Evolutionary conservation across 805 yeast genomes (phyloP).

Genomic region (Starmerella apis): DNA sequence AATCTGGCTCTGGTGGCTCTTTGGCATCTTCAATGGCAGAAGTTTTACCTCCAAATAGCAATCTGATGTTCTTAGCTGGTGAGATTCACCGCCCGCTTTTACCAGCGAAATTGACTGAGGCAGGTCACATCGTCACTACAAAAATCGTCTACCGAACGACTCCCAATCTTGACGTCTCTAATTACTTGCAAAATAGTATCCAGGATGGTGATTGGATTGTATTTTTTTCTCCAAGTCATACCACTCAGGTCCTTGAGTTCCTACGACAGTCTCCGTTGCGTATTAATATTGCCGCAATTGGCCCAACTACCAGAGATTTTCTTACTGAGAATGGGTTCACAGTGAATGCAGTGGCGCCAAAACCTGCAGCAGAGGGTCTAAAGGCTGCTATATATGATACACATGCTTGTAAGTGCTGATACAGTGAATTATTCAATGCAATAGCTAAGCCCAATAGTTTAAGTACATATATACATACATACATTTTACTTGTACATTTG

Average conservation of each 20-base stretch:
- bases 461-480: conserved; percentile 1
- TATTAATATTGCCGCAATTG: conserved; percentile 65
- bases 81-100: conserved; percentile 71
- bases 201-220: conserved; percentile 52
- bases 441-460: not conserved
- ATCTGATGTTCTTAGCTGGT: conserved; percentile 66
- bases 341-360: conserved; percentile 55
- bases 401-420: not conserved
- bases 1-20: conserved; percentile 66
- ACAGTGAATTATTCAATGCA: not conserved
- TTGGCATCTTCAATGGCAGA: conserved; percentile 53
- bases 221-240: conserved; percentile 87
- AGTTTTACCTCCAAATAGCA: conserved; percentile 19
- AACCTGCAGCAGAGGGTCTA: conserved; percentile 61
- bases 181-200: conserved; percentile 24
- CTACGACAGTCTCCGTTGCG: conserved; percentile 27
- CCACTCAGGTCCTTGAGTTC: conserved; percentile 48
- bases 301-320: conserved; percentile 75
- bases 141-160: conserved; percentile 60
- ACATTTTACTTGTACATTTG: not conserved
- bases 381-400: conserved; percentile 32
- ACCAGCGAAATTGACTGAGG: conserved; percentile 45
- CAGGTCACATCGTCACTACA: conserved; percentile 44
- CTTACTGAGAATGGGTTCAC: conserved; percentile 42
- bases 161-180: conserved; percentile 39